Evolutionary conservation across 2,329 filamentous ascomycete genomes (phyloP).

Genomic region (Penicillium sp.): DNA sequence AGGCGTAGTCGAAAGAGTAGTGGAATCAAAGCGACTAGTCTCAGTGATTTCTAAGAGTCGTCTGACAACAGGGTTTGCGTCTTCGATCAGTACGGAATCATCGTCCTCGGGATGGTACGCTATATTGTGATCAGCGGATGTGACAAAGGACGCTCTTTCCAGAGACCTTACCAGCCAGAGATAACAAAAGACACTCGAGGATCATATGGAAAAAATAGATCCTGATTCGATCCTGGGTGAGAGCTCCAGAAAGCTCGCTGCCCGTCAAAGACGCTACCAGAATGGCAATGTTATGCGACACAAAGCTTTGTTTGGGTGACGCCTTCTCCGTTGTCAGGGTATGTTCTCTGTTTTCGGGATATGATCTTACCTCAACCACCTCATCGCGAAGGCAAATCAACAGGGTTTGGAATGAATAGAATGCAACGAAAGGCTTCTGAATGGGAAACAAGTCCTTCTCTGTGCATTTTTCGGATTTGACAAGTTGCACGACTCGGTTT

Average conservation of each 20-base stretch:
- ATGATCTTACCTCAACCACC: conserved; percentile 31
- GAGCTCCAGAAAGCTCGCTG: conserved; percentile 50
- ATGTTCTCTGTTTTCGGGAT: too few species aligned
- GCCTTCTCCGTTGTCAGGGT: conserved; percentile 25
- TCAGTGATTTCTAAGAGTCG: conserved; percentile 39
- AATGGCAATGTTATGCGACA: conserved; percentile 50
- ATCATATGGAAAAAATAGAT: conserved; percentile 53
- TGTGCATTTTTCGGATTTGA: conserved; percentile 55
- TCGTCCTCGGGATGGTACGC: conserved; percentile 16
- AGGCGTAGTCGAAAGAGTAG: conserved; percentile 14
- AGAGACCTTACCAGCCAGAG: conserved; percentile 52
- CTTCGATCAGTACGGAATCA: conserved; percentile 31
- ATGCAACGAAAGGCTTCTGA: conserved; percentile 66
- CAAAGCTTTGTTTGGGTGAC: conserved; percentile 36
- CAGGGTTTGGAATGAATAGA: conserved; percentile 70
- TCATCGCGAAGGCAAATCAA: conserved; percentile 57
- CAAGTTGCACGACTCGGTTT: conserved; percentile 57
- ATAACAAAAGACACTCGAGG: conserved; percentile 56
- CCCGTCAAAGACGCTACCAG: conserved; percentile 62
- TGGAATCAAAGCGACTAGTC: conserved; percentile 20
- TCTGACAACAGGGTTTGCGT: conserved; percentile 37
- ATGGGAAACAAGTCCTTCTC: conserved; percentile 65
- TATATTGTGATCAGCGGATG: conserved; percentile 22
- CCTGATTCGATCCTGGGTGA: conserved; percentile 46
- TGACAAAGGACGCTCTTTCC: neutral